Conservation (phyloP, 2,329 filamentous ascomycete species). For the Pseudocercospora crystallina region DNA sequence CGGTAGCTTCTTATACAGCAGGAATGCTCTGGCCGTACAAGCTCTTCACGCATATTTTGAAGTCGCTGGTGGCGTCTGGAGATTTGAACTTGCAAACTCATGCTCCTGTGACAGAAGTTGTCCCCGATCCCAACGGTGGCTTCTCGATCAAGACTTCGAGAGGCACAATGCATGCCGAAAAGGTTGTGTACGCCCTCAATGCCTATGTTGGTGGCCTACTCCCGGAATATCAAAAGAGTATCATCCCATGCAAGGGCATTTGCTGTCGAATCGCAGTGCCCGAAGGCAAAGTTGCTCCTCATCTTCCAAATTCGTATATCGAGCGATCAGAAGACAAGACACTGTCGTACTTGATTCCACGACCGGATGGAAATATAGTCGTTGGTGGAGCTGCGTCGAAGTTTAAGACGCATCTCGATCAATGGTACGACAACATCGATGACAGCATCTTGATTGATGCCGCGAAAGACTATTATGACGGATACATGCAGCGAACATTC, state of each 20-base stretch:
- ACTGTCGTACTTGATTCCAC: slow-evolving; percentile 41
- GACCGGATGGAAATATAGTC: slow-evolving; percentile 45
- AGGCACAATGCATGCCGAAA: slow-evolving; percentile 23
- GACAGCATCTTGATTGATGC: slow-evolving; percentile 46
- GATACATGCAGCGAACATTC: slow-evolving; percentile 50
- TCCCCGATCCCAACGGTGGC: not conserved
- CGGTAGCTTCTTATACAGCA: slow-evolving; percentile 46
- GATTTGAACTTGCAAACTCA: slow-evolving; percentile 70
- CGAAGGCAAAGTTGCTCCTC: slow-evolving; percentile 14
- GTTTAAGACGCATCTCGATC: slow-evolving; percentile 35
- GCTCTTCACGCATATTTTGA: slow-evolving; percentile 70
- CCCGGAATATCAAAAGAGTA: slow-evolving; percentile 34
- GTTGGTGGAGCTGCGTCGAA: slow-evolving; percentile 43
- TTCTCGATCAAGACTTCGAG: slow-evolving; percentile 22
- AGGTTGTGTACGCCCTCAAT: slow-evolving; percentile 39
- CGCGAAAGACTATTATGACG: slow-evolving; percentile 46
- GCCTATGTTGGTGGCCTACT: slow-evolving; percentile 36
- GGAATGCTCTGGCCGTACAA: slow-evolving; percentile 78
- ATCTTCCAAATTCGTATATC: slow-evolving; percentile 23
- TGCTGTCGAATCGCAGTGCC: slow-evolving; percentile 26
- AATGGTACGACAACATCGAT: slow-evolving; percentile 51
- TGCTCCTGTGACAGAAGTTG: slow-evolving; percentile 55
- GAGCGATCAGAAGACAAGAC: slow-evolving; percentile 23
- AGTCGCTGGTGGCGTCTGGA: slow-evolving; percentile 47
- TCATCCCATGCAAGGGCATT: slow-evolving; percentile 37